Base-by-base conservation (phyloP, 2,329 filamentous ascomycete species). In the Fusarium nygamai region DNA sequence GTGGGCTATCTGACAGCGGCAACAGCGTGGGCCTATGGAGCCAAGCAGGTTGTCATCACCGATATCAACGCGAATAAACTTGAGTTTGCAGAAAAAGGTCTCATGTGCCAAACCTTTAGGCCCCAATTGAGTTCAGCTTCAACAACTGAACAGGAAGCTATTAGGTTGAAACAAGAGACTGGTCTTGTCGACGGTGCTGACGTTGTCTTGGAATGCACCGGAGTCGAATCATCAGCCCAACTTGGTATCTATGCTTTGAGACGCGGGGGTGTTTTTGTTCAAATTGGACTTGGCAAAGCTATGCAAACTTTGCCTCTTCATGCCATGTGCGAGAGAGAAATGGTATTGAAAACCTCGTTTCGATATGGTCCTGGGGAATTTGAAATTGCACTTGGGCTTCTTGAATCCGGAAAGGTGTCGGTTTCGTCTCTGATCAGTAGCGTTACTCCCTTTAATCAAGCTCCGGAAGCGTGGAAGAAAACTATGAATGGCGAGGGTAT, bases 301-400 rank as follows among this genome's bases (percentile, higher is more conserved):
- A 31, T 71, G 11, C 72, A 77, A 27, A 44, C 64, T 3, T 31
- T 76, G 4, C 75, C 75, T 48, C 96, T 98, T 80, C 93, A 95
- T 88, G 92, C 93, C 13, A 87, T 97, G 80, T 96, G 94, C 81
- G 88, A 92, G 48, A 98, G 97, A 85, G 96, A 98, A 85, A 86
- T 97, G 64, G 96, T 92, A 12, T 88, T 93, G 56, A 93, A 92
- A 81, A 95, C 95, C 39, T 95, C 92, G 73, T 98, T 98, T 87
- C 90, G 96, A 41, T 98, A 98, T 82, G 92, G 92, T 6, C 89
- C 91, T 62, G 95, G 95, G 27, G 96, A 98, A 83, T 98, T 98
- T 83, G 89, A 92, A 80, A 89, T 95, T 17, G 94, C 94, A 14
- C 87, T 98, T 44, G 90, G 93, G 67, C 86, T 98, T 67, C 90